These are phyloP conservation scores for Lichtheimia ornata DNA, from an alignment of 371 early-diverging fungal species.

Conservation along the genomic window DNA sequence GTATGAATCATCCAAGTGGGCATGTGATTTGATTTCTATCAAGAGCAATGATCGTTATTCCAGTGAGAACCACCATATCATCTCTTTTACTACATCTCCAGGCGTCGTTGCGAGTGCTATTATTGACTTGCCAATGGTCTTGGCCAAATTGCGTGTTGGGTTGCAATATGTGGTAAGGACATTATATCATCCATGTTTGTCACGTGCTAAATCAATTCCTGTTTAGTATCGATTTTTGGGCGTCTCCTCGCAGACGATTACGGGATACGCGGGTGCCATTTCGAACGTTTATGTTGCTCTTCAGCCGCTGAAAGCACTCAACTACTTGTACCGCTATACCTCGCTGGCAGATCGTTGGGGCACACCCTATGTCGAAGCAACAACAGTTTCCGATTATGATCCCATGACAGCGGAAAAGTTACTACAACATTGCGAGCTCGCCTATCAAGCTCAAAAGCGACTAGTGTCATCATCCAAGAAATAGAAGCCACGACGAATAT, in stretches of 20 bases:
- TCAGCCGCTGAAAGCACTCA: constrained; percentile 35
- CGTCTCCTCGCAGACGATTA: constrained; percentile 61
- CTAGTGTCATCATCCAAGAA: too few species aligned
- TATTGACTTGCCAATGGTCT: constrained; percentile 51
- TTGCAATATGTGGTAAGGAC: constrained; percentile 49
- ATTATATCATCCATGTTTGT: too few species aligned
- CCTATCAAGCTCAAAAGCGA: constrained; percentile 27
- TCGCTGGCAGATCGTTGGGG: constrained; percentile 46
- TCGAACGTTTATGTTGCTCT: constrained; percentile 56
- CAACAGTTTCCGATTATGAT: constrained; percentile 29
- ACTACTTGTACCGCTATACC: constrained; percentile 49
- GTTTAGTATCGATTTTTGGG: constrained; percentile 47
- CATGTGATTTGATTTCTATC: constrained; percentile 63
- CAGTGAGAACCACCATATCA: constrained; percentile 21
- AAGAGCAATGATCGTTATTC: constrained; percentile 53
- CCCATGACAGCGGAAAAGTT: constrained; percentile 28
- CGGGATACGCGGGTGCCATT: constrained; percentile 54
- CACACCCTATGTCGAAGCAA: constrained; percentile 36
- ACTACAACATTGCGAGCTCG: constrained; percentile 33
- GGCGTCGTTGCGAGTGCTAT: constrained; percentile 75
- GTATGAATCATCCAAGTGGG: constrained; percentile 83
- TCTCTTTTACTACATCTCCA: constrained; percentile 66
- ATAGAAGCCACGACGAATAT: too few species aligned
- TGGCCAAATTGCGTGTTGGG: constrained; percentile 37
- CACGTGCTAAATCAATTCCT: background rate